Evolutionary conservation across 257 asterid genomes (phyloP).

Genomic region (Ligustrum vulgare): DNA sequence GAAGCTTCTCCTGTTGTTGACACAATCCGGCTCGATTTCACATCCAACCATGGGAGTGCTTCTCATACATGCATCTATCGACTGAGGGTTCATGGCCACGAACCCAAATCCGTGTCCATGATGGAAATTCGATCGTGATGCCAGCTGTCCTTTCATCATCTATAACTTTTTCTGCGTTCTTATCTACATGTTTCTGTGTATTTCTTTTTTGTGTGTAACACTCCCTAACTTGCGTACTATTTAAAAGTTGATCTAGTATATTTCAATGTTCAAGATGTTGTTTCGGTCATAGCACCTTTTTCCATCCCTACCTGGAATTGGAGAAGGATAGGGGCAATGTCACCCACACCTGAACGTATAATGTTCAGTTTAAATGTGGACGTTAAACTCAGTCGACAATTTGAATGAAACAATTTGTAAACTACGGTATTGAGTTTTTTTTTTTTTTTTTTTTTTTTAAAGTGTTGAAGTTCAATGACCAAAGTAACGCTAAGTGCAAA

Average conservation of each 20-base stretch:
- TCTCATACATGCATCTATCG: conserved; percentile 87
- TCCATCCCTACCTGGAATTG: no score
- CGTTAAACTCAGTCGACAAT: no score
- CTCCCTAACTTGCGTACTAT: conserved; percentile 9
- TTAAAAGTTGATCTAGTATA: conserved; percentile 1
- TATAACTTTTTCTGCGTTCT: neutral
- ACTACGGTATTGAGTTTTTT: no score
- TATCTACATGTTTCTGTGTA: neutral
- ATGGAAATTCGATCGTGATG: conserved; percentile 44
- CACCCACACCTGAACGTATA: no score
- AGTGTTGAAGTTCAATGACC: no score
- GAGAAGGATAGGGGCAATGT: no score
- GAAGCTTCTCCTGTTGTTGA: conserved; percentile 48
- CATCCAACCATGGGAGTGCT: conserved; percentile 78
- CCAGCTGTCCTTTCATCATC: neutral
- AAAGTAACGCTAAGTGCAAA: no score
- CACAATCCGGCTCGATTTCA: conserved; percentile 67
- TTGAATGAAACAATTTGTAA: no score
- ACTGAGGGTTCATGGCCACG: conserved; percentile 81
- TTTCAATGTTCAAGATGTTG: neutral
- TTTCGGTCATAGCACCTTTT: no score
- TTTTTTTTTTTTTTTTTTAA: no score
- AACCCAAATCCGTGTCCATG: conserved; percentile 41
- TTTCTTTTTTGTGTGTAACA: neutral
- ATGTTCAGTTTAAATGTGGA: no score